Evolutionary conservation across 163 green algal genomes (phyloP).

Genomic region (Volvox carteri): DNA sequence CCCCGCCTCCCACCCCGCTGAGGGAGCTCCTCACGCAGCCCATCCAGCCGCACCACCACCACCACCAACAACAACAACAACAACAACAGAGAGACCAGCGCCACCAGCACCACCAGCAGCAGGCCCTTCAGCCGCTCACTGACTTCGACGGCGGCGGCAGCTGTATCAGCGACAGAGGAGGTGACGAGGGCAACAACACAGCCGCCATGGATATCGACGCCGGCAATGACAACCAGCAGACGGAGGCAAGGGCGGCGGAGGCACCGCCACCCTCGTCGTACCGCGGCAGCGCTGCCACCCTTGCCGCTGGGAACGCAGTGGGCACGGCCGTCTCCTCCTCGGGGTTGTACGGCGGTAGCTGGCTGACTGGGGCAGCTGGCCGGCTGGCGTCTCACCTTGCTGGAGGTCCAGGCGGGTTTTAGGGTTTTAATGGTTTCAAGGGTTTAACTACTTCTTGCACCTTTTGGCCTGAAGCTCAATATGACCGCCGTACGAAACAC

Average conservation of each 20-base stretch:
- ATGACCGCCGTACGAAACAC: no score
- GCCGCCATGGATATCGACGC: slow-evolving; percentile 9
- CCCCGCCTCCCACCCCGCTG: slow-evolving; percentile 29
- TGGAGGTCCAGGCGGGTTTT: slow-evolving; percentile 26
- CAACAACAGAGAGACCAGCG: neutral
- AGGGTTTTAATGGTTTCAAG: no score
- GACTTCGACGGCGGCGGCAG: no score
- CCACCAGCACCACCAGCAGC: neutral
- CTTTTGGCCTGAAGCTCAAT: no score
- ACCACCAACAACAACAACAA: neutral
- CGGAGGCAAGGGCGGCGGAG: neutral
- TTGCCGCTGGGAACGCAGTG: no score
- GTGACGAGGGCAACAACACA: neutral
- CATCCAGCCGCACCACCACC: neutral
- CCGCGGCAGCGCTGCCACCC: no score
- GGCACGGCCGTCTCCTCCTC: neutral
- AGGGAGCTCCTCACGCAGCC: neutral
- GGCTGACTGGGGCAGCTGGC: slow-evolving; percentile 55
- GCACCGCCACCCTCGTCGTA: neutral
- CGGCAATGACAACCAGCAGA: neutral
- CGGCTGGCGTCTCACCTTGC: slow-evolving; percentile 40
- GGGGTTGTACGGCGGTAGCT: slow-evolving; percentile 9
- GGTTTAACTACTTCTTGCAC: no score
- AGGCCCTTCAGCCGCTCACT: no score
- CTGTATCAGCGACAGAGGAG: no score